Conservation (phyloP, 2,329 filamentous ascomycete genomes). For the Furcasterigmium furcatum region DNA sequence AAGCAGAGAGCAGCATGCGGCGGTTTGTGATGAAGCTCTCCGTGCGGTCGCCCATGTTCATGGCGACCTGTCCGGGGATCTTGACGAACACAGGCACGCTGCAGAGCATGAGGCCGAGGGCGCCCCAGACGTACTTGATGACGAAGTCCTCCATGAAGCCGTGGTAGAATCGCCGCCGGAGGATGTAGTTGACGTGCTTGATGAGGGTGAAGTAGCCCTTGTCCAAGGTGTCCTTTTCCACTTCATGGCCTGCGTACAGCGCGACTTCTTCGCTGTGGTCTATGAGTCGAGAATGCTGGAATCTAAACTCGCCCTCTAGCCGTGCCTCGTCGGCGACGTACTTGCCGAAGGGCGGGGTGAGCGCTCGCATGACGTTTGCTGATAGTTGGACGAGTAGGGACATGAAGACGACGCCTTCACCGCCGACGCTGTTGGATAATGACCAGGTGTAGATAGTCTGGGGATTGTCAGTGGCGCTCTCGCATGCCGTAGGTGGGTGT, state of each 20-base stretch:
- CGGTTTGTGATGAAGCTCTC: conserved; percentile 90
- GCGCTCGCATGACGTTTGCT: conserved; percentile 85
- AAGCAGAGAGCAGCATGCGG: conserved; percentile 86
- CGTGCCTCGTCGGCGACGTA: conserved; percentile 96
- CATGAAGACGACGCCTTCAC: conserved; percentile 95
- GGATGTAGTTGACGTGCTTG: conserved; percentile 96
- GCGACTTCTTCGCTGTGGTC: conserved; percentile 96
- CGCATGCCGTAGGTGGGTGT: background rate
- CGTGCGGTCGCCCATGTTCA: conserved; percentile 68
- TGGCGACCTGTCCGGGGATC: conserved; percentile 65
- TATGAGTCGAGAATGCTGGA: conserved; percentile 90
- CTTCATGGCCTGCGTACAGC: conserved; percentile 85
- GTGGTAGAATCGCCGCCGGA: conserved; percentile 88
- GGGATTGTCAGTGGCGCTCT: background rate
- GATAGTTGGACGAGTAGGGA: conserved; percentile 89
- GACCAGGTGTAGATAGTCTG: conserved; percentile 90
- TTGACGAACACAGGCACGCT: conserved; percentile 96
- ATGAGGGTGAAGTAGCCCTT: conserved; percentile 99
- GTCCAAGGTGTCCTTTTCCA: conserved; percentile 93
- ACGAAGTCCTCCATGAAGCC: conserved; percentile 99
- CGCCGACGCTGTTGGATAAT: conserved; percentile 89
- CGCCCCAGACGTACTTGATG: conserved; percentile 99
- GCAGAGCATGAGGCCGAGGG: conserved; percentile 85
- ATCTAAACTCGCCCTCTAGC: conserved; percentile 92
- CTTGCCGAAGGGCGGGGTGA: conserved; percentile 95